These are phyloP conservation scores for Epichloe coenophiala DNA, from an alignment of 2,329 filamentous ascomycete species.

Conservation along the genomic window DNA sequence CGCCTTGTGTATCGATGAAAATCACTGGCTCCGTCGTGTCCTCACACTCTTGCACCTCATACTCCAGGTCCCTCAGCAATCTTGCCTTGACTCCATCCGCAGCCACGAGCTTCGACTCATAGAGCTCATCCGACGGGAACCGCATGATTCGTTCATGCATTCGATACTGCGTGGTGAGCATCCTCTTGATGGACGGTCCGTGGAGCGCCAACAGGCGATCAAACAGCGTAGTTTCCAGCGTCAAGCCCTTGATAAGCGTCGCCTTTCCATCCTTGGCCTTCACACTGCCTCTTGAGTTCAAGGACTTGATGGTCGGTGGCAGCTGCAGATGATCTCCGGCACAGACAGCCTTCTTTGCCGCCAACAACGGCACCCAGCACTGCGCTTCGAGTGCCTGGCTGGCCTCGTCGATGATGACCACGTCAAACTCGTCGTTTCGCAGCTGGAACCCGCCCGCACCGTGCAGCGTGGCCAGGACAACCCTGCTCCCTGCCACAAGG, in stretches of 20 bases:
- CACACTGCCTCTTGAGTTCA: conserved; percentile 36
- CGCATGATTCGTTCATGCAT: conserved; percentile 96
- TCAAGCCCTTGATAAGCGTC: conserved; percentile 35
- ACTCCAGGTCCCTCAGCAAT: conserved; percentile 63
- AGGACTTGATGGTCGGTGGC: conserved; percentile 84
- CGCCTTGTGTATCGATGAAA: conserved; percentile 94
- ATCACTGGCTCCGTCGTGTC: conserved; percentile 79
- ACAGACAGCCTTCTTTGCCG: conserved; percentile 71
- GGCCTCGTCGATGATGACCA: conserved; percentile 91
- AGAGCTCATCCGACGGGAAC: conserved; percentile 82
- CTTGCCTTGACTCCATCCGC: conserved; percentile 65
- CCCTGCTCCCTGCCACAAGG: conserved; percentile 63
- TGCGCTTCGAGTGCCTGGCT: conserved; percentile 93
- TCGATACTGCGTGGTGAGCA: conserved; percentile 94
- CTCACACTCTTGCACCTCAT: conserved; percentile 65
- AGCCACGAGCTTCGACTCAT: conserved; percentile 68
- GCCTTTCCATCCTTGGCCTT: conserved; percentile 23
- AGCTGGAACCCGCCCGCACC: conserved; percentile 80
- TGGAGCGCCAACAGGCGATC: conserved; percentile 75
- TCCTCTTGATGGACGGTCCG: conserved; percentile 72
- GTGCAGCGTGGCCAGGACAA: conserved; percentile 85
- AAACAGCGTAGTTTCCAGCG: conserved; percentile 82
- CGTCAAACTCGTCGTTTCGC: conserved; percentile 69
- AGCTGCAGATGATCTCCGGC: conserved; percentile 92
- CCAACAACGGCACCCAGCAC: conserved; percentile 84